Base-by-base conservation (phyloP, 2,329 filamentous ascomycete genomes). In the Grosmannia serpens region DNA sequence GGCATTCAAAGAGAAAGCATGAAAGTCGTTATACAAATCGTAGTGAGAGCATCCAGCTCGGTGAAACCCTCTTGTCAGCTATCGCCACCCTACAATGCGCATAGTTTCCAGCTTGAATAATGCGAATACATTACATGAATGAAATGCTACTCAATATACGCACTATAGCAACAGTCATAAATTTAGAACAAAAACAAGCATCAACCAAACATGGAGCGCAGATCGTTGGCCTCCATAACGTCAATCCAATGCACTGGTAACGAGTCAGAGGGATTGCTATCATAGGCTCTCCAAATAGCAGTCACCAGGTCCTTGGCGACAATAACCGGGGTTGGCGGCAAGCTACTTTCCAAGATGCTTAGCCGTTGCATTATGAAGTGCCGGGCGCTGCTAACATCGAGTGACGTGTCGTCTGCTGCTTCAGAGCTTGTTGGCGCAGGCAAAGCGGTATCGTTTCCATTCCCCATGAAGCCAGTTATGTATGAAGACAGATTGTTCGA, bases 281-380 rank as follows among this genome's bases (percentile, higher is more conserved):
- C 72, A 20, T 74, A 74, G 0, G 70, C 69, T 1, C 67, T 65
- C 72, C 72, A 74, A 3, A 74, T 68, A 0, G 71, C 67, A n/a
- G 66, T 67, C 7, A 74, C 70, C 6, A 74, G 64, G n/a, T 71
- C 64, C 60, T 70, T 71, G 1, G 72, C 72, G 24, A 74, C 68
- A 1, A 66, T 59, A 1, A 74, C 70, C 0, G 72, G 72, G 7
- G 69, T 70, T 8, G 72, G 72, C 4, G 71, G 72, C 3, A 74
- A 58, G 8, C 64, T 72, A 17, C 67, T 70, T 59, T 74, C 71
- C 46, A 74, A 22, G n/a, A 71, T 68, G n/a, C 66, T 66, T 6
- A 74, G 63, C 2, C 72, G 64, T 8, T 66, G 65, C 62, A 70
- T 68, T 15, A 74, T 66, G 55, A 74, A 74, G 31, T 69, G 66